Evolutionary conservation across 2,329 filamentous ascomycete genomes (phyloP).

Genomic region (Cercospora nicotianae): DNA sequence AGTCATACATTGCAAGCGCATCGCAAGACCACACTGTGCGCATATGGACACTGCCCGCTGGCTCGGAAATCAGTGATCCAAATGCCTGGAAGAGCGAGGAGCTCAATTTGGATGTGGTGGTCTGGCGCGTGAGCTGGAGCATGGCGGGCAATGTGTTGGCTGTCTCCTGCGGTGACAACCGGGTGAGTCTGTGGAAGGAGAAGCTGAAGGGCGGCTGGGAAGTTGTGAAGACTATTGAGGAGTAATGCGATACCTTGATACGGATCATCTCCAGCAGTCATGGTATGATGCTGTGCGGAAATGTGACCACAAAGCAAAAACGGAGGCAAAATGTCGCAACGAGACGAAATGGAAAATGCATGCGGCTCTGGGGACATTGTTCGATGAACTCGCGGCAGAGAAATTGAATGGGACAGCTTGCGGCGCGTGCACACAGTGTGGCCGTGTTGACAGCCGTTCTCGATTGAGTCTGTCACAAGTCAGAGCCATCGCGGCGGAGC

Average conservation of each 20-base stretch:
- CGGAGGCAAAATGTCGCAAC: background rate
- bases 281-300: background rate
- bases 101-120: conserved; percentile 80
- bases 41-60: conserved; percentile 74
- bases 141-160: conserved; percentile 94
- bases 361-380: background rate
- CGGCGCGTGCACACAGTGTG: background rate
- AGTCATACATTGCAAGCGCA: conserved; percentile 93
- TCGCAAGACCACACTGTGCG: conserved; percentile 96
- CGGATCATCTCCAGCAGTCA: background rate
- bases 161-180: conserved; percentile 91
- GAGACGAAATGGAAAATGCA: background rate
- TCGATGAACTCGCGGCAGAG: background rate
- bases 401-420: background rate
- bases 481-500: background rate
- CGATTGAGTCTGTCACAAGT: background rate
- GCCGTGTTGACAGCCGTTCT: background rate
- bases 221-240: conserved; percentile 89
- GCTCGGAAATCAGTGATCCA: conserved; percentile 44
- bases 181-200: conserved; percentile 98
- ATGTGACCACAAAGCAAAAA: background rate
- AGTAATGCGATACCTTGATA: conserved; percentile 27
- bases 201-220: conserved; percentile 96
- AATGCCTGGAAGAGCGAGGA: conserved; percentile 82
- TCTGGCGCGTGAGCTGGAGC: conserved; percentile 98